Evolutionary conservation across 2,329 filamentous ascomycete genomes (phyloP), one percentile per base, ranked within the genome.

Genomic region (Tolypocladium paradoxum): DNA sequence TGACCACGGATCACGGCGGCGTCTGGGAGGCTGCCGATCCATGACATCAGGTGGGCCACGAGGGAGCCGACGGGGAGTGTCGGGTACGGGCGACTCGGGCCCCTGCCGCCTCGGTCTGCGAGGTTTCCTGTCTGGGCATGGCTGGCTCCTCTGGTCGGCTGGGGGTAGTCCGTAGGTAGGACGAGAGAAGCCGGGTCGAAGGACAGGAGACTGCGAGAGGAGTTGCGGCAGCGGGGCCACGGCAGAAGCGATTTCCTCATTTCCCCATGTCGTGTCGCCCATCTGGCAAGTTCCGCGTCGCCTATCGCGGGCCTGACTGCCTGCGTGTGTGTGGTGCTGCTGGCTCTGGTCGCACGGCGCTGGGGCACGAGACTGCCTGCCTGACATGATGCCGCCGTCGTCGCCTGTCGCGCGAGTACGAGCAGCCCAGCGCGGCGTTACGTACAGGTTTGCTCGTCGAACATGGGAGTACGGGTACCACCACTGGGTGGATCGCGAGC

Each of bases 11-110:
- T 58, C 54, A 54, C 57, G 53, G 55, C 55, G 54, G 38, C 45
- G 27, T 40, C 24, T 4, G 36, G 22, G 45, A 35, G 53, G 24
- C 29, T 59, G 64, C 55, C 64, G 64, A 66, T 66, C 64, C 61
- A 65, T 66, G 63, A 66, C 64, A 66, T 66, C 64, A 66, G 57
- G 57, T 55, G 52, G 57, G 55, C 58, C 56, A 24, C 35, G 56
- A 57, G 55, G 48, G 57, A 50, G 52, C 40, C 49, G 55, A 22
- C 35, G 52, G 48, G 48, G 52, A 18, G 38, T 3, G 12, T 47
- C 24, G 34, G n/a, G n/a, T n/a, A n/a, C n/a, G n/a, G n/a, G n/a
- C n/a, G n/a, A n/a, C n/a, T n/a, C n/a, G n/a, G 54, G 57, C 55
- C 54, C 55, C 58, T 56, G 57, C 48, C 53, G 57, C 45, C 55